A percentile compares a stretch with the other conserved stretches of the same genome.
These are phyloP conservation scores for Rhodofomes roseus DNA, from an alignment of 1,284 basidiomycete species.

Conservation along the genomic window DNA sequence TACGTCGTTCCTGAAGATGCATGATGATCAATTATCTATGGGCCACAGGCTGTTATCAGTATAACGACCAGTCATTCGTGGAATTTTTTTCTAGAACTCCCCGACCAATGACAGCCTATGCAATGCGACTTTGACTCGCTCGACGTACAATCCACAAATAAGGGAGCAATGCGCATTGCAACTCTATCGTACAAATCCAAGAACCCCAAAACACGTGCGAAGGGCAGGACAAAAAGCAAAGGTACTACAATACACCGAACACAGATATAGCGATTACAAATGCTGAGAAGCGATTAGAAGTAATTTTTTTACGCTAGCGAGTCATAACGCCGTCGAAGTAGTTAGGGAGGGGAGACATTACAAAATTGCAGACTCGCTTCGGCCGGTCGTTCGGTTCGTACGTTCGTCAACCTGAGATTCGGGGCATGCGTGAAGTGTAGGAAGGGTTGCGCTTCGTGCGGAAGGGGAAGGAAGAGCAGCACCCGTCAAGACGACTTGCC, in stretches of 20 bases:
- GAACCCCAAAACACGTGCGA: background rate
- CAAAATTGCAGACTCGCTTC: background rate
- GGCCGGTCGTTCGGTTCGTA: background rate
- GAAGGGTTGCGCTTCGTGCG: background rate
- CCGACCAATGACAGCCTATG: too few species aligned
- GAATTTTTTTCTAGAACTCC: too few species aligned
- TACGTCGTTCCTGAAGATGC: too few species aligned
- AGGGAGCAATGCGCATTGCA: constrained; percentile 1
- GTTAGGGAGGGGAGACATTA: background rate
- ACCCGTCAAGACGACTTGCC: background rate
- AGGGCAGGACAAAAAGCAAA: background rate
- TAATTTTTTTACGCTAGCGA: background rate
- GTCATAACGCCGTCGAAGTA: background rate
- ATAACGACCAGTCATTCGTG: too few species aligned
- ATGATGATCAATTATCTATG: too few species aligned
- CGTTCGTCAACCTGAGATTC: background rate
- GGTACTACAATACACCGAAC: background rate
- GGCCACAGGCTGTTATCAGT: too few species aligned
- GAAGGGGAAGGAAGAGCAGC: background rate
- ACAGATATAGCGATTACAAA: background rate
- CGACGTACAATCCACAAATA: too few species aligned
- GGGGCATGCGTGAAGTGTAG: background rate
- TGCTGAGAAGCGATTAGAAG: background rate
- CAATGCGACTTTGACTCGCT: too few species aligned
- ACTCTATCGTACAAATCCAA: background rate